A percentile compares a stretch with the other conserved stretches of the same genome.
Evolutionary conservation across 2,329 filamentous ascomycete species (phyloP).

Genomic region (Exophiala phaeomuriformis): DNA sequence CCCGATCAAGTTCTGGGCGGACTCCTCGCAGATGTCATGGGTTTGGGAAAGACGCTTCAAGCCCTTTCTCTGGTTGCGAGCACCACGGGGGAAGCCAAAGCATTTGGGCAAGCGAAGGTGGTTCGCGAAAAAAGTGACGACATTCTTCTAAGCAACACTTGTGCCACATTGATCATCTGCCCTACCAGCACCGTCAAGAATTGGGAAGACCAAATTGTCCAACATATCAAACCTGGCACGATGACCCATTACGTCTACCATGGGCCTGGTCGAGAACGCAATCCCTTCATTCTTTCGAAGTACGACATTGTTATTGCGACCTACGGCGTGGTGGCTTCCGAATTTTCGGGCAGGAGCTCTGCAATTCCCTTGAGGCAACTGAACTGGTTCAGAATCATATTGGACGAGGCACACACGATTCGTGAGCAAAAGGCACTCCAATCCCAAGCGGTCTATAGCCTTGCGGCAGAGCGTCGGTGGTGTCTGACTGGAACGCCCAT

Average conservation of each 20-base stretch:
- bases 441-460: slow-evolving; percentile 73
- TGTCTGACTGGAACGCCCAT: slow-evolving; percentile 95
- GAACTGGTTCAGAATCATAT: slow-evolving; percentile 86
- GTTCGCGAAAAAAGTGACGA: slow-evolving; percentile 29
- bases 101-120: slow-evolving; percentile 49
- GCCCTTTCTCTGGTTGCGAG: slow-evolving; percentile 69
- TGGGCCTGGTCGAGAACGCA: slow-evolving; percentile 65
- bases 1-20: slow-evolving; percentile 65
- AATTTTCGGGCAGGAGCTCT: slow-evolving; percentile 53
- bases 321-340: slow-evolving; percentile 78
- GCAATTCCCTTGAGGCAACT: slow-evolving; percentile 63
- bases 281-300: slow-evolving; percentile 58
- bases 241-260: slow-evolving; percentile 80
- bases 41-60: slow-evolving; percentile 78
- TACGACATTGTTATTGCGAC: slow-evolving; percentile 88
- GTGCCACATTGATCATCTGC: slow-evolving; percentile 76
- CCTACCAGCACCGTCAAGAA: slow-evolving; percentile 88
- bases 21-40: slow-evolving; percentile 80
- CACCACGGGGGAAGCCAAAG: slow-evolving; percentile 54
- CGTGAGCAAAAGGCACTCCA: slow-evolving; percentile 74
- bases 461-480: slow-evolving; percentile 79
- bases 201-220: slow-evolving; percentile 86
- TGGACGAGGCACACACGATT: slow-evolving; percentile 93
- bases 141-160: slow-evolving; percentile 58
- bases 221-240: slow-evolving; percentile 61